Evolutionary conservation across 148 eudicot genomes (phyloP).

Genomic region (Spergularia marina): DNA sequence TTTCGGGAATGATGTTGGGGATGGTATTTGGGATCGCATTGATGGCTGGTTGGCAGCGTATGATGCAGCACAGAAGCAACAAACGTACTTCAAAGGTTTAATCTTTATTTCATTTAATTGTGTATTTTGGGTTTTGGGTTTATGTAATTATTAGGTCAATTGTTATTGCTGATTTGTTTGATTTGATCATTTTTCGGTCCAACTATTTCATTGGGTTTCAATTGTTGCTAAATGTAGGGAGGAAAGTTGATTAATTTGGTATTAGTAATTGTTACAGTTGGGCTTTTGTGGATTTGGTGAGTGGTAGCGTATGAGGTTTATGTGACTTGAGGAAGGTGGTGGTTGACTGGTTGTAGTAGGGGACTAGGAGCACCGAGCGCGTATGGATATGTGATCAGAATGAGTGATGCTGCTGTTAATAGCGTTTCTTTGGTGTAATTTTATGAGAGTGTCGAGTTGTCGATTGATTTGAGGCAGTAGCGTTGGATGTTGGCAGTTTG

Average conservation of each 20-base stretch:
- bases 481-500: no score
- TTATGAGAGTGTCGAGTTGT: no score
- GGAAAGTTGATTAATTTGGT: neutral
- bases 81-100: conserved; percentile 75
- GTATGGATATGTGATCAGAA: no score
- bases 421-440: no score
- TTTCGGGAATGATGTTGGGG: conserved; percentile 82
- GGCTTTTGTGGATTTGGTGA: no score
- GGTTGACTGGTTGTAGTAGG: no score
- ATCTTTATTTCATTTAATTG: neutral
- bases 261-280: no score
- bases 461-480: no score
- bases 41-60: conserved; percentile 89
- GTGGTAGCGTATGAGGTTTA: no score
- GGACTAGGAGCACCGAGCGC: no score
- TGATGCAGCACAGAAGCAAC: conserved; percentile 72
- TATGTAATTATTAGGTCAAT: neutral
- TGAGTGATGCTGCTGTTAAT: no score
- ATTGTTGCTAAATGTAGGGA: neutral
- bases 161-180: neutral
- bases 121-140: conserved; percentile 2
- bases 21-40: conserved; percentile 64
- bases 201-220: neutral
- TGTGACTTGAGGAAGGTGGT: no score
- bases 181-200: neutral